These are phyloP conservation scores for Podaxis sp. DNA, from an alignment of 768 basidiomycete genomes.

Conservation along the genomic window DNA sequence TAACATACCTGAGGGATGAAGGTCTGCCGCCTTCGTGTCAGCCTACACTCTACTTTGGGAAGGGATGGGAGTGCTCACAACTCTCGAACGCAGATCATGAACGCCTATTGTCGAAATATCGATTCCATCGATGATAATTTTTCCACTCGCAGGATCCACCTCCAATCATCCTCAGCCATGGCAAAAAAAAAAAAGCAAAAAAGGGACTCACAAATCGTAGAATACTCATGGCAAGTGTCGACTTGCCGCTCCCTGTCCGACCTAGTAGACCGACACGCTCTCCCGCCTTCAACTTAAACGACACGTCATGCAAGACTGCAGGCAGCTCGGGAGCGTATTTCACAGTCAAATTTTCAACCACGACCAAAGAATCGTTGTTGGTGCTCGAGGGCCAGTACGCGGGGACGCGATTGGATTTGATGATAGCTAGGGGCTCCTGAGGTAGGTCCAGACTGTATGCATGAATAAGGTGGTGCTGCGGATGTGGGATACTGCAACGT, in stretches of 20 bases:
- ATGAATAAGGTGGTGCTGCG: not conserved
- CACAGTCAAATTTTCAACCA: constrained; percentile 73
- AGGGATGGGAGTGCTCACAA: constrained; percentile 43
- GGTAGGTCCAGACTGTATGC: constrained; percentile 63
- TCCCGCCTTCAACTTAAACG: constrained; percentile 67
- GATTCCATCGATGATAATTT: constrained; percentile 83
- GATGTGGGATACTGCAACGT: constrained; percentile 14
- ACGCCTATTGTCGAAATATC: constrained; percentile 86
- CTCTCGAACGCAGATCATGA: constrained; percentile 75
- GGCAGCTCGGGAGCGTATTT: constrained; percentile 87
- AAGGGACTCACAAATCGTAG: constrained; percentile 67
- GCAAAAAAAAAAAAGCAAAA: not conserved
- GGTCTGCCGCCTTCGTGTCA: constrained; percentile 43
- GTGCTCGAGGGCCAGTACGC: constrained; percentile 77
- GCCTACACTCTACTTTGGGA: not conserved
- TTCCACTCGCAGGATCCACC: constrained; percentile 75
- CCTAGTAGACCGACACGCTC: constrained; percentile 83
- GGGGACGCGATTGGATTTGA: constrained; percentile 74
- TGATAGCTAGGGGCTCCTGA: constrained; percentile 75
- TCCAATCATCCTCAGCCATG: constrained; percentile 22
- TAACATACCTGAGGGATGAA: constrained; percentile 65
- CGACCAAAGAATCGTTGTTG: constrained; percentile 47
- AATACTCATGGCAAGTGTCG: constrained; percentile 83
- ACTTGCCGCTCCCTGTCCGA: constrained; percentile 78
- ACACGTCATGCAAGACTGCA: constrained; percentile 71